A percentile compares a stretch with the other conserved stretches of the same genome.
phyloP scores from a whole-genome alignment of 495 filamentous ascomycete genomes.

The Aspergillus nanangensis region DNA sequence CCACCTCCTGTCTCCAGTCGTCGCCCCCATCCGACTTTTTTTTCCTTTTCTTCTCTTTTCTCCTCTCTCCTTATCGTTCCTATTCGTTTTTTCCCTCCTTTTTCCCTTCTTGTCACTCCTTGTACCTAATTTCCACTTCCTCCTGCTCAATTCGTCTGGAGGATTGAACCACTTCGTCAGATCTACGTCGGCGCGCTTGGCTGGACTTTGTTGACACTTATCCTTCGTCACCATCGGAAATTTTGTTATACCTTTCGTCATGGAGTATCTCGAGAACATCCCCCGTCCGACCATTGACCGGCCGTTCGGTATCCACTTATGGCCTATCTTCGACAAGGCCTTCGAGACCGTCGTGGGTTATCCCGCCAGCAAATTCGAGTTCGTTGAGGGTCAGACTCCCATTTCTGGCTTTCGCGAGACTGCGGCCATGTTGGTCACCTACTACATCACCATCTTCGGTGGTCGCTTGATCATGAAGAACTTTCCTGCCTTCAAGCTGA shows the following conservation, averaged over 20 bases:
- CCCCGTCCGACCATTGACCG: conserved; percentile 79
- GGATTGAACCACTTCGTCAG: too few species aligned
- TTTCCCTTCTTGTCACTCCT: conserved; percentile 24
- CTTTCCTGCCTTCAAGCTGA: conserved; percentile 53
- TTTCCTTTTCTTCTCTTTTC: conserved; percentile 11
- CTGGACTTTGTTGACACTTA: background rate
- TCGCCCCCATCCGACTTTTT: background rate
- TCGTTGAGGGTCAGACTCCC: conserved; percentile 53
- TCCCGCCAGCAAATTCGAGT: conserved; percentile 56
- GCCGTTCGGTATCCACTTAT: conserved; percentile 87
- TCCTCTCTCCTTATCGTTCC: conserved; percentile 14
- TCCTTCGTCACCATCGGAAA: background rate
- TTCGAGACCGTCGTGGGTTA: conserved; percentile 70
- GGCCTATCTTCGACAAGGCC: conserved; percentile 88
- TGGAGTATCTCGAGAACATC: conserved; percentile 59
- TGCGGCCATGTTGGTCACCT: conserved; percentile 50
- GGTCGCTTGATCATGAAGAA: conserved; percentile 65
- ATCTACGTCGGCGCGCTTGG: too few species aligned
- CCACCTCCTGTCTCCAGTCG: conserved; percentile 4
- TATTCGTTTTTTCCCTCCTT: conserved; percentile 20
- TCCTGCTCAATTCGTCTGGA: background rate
- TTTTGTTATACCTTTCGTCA: conserved; percentile 14
- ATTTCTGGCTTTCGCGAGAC: conserved; percentile 58
- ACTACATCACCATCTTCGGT: conserved; percentile 64
- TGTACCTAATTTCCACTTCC: conserved; percentile 7